Percentiles rank a stretch among this genome's conserved stretches.
phyloP scores from a whole-genome alignment of 306 rosid genomes.

The Cyclanthera cordifolia region DNA sequence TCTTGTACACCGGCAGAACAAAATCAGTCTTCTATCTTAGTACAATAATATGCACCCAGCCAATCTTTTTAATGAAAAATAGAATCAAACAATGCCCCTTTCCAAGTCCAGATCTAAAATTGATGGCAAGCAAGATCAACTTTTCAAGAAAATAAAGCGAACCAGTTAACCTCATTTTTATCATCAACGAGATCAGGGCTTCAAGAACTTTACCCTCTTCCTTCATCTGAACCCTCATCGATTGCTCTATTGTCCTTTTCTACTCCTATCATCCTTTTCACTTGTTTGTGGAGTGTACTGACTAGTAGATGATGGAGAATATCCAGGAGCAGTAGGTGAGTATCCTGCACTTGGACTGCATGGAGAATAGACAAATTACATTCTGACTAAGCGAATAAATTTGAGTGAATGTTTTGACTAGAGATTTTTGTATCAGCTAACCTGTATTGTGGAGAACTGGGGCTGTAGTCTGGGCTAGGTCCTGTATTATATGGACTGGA shows the following conservation, averaged over 20 bases:
- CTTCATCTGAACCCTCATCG: constrained; percentile 24
- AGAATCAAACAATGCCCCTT: no score
- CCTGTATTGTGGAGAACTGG: constrained; percentile 91
- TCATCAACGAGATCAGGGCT: constrained; percentile 7
- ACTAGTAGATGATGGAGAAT: constrained; percentile 91
- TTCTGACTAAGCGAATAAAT: background rate
- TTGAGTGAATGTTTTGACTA: background rate
- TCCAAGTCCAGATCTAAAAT: no score
- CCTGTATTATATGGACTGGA: constrained; percentile 78
- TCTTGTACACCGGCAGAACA: no score
- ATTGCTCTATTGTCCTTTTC: constrained; percentile 53
- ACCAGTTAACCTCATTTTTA: background rate
- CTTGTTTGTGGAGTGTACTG: constrained; percentile 86
- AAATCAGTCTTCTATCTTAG: no score
- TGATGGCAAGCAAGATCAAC: no score
- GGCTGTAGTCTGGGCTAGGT: constrained; percentile 78
- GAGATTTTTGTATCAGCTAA: constrained; percentile 14
- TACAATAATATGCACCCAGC: no score
- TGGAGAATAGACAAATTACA: background rate
- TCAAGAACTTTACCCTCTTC: constrained; percentile 12
- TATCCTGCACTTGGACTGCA: constrained; percentile 94
- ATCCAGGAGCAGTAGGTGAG: constrained; percentile 97
- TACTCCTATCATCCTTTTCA: constrained; percentile 30
- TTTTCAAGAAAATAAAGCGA: background rate
- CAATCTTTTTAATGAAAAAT: no score